Evolutionary conservation across 2,329 filamentous ascomycete genomes (phyloP).

Genomic region (Aspergillus sp.): DNA sequence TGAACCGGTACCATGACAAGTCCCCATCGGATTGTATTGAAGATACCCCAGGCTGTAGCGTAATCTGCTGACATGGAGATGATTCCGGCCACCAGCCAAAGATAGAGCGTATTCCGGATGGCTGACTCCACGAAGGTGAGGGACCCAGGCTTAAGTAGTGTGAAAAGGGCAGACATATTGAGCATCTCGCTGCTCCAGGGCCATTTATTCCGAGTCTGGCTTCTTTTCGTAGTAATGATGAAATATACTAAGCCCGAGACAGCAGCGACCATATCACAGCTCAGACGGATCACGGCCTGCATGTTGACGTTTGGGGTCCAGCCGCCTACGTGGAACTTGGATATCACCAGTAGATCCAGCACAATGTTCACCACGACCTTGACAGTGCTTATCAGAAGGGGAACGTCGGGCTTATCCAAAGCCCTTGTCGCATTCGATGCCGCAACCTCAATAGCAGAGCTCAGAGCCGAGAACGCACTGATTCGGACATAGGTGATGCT

Average conservation of each 20-base stretch:
- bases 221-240: conserved; percentile 26
- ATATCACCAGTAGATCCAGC: conserved; percentile 66
- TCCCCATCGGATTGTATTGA: conserved; percentile 73
- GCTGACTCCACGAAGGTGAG: conserved; percentile 65
- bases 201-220: neutral
- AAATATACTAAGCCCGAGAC: conserved; percentile 62
- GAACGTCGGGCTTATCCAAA: conserved; percentile 68
- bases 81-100: conserved; percentile 68
- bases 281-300: conserved; percentile 63
- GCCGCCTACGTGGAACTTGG: conserved; percentile 59
- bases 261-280: conserved; percentile 59
- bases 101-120: conserved; percentile 66
- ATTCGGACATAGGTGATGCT: conserved; percentile 67
- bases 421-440: conserved; percentile 63
- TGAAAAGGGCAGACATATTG: conserved; percentile 40
- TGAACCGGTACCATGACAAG: conserved; percentile 72
- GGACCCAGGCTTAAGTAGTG: conserved; percentile 58
- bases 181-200: neutral
- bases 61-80: conserved; percentile 64
- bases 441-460: conserved; percentile 62
- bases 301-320: conserved; percentile 60
- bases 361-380: conserved; percentile 68
- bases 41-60: conserved; percentile 71
- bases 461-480: conserved; percentile 61
- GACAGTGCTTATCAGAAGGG: conserved; percentile 62